Evolutionary conservation across 1,284 basidiomycete genomes (phyloP), one percentile per base, ranked within the genome.

Genomic region (Peniophora sp.): DNA sequence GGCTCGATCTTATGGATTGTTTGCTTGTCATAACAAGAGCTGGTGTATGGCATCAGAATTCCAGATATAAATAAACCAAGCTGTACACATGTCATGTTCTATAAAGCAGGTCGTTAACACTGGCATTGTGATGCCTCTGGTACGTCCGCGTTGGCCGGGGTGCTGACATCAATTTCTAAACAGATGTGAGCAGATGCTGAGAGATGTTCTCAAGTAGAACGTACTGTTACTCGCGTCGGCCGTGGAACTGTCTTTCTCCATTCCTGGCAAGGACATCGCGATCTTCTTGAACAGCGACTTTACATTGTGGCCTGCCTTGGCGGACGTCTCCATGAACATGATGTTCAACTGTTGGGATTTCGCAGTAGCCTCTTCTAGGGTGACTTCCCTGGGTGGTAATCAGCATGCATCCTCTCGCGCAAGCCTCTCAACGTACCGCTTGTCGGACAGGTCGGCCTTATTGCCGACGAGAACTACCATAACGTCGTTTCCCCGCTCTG

Each of bases 281-380:
- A 99, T 99, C 79, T 98, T 99, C 75, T 97, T 92, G 80, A 99
- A 99, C 55, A 99, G 71, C 56, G 90, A 90, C 75, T 99, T 99
- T 58, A 99, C 97, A 60, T 99, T 99, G 69, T 99, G 96, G 2
- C 97, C 97, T 2, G 97, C 97, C 68, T 99, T 99, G 34, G 97
- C 97, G 32, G 93, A 97, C 3, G 97, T 99, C 72, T 99, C 97
- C 85, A 99, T 97, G 65, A 97, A 97, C 89, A 99, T 93, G 61
- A 99, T 90, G 63, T 88, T 89, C 56, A 97, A 76, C 65, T 97
- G 89, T 50, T 92, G 88, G n/a, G 95, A 83, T 62, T 92, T 92
- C 53, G 88, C 83, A 48, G 96, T 96, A 16, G 96, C 93, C 64
- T 99, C 96, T 66, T 99, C 97, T 5, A 95, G 79, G 3, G 96